A percentile compares a stretch with the other conserved stretches of the same genome.
These are phyloP conservation scores for Colletotrichum lini DNA, from an alignment of 2,329 filamentous ascomycete species.

Conservation along the genomic window DNA sequence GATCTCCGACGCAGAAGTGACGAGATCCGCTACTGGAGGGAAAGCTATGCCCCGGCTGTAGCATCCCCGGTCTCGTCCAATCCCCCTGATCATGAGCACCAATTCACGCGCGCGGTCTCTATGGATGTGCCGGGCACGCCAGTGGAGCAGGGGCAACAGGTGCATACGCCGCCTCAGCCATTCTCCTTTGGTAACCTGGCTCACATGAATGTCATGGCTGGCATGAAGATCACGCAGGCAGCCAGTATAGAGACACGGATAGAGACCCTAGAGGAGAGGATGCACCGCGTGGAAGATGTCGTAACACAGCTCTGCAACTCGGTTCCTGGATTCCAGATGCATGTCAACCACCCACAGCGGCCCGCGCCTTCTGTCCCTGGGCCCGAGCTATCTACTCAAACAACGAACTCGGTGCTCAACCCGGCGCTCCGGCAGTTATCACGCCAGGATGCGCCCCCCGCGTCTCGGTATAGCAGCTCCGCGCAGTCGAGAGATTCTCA, in stretches of 20 bases:
- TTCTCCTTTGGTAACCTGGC: constrained; percentile 68
- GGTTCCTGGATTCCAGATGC: constrained; percentile 57
- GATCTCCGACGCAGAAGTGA: constrained; percentile 68
- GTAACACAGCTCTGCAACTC: constrained; percentile 65
- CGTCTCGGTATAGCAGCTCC: constrained; percentile 53
- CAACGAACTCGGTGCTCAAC: constrained; percentile 47
- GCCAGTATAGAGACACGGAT: constrained; percentile 69
- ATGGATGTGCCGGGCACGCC: constrained; percentile 52
- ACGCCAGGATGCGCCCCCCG: constrained; percentile 46
- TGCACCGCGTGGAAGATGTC: constrained; percentile 67
- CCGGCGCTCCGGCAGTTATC: constrained; percentile 50
- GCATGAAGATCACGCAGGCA: constrained; percentile 72
- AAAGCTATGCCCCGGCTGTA: constrained; percentile 68
- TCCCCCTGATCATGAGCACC: constrained; percentile 54
- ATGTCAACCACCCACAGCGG: constrained; percentile 48
- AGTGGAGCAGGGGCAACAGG: constrained; percentile 50
- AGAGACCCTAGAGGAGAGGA: constrained; percentile 64
- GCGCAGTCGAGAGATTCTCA: constrained; percentile 59
- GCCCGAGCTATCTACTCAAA: constrained; percentile 45
- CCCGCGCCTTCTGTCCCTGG: constrained; percentile 47
- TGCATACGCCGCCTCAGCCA: constrained; percentile 60
- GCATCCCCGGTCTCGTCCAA: constrained; percentile 66
- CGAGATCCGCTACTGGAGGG: constrained; percentile 75
- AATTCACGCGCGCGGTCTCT: constrained; percentile 49
- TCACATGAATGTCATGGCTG: constrained; percentile 62